Conservation (phyloP, 306 rosid species). For the Cajanus cajan region DNA sequence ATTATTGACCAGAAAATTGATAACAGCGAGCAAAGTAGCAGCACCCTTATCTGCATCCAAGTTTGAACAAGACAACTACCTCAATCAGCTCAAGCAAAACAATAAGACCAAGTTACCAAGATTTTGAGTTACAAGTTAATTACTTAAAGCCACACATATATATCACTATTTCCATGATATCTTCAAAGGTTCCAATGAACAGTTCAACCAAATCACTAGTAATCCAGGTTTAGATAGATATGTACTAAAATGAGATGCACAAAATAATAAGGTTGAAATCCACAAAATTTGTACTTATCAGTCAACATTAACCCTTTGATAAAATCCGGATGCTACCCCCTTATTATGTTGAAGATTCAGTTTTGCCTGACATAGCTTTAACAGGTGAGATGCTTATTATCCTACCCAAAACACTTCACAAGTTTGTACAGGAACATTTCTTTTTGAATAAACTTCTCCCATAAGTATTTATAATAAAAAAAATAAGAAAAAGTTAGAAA, state of each 20-base stretch:
- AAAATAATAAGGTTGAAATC: not conserved
- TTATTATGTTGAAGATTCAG: not conserved
- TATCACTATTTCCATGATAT: not conserved
- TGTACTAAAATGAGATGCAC: not conserved
- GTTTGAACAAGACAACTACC: not conserved
- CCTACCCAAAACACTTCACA: not conserved
- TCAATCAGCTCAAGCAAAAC: not conserved
- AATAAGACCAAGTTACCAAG: not conserved
- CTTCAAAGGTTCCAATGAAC: not conserved
- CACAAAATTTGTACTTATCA: not conserved
- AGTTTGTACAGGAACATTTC: too few species aligned
- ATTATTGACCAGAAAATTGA: not conserved
- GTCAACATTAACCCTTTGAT: not conserved
- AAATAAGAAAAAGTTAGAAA: too few species aligned
- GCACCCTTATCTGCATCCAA: not conserved
- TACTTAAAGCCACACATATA: not conserved
- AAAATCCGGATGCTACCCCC: not conserved
- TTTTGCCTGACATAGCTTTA: slow-evolving; percentile 21
- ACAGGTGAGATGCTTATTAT: not conserved
- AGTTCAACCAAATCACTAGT: not conserved
- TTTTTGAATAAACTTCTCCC: too few species aligned
- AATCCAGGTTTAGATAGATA: not conserved
- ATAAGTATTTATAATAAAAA: too few species aligned
- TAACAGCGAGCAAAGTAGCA: not conserved
- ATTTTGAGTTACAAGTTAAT: not conserved